These are phyloP conservation scores for Fusarium brachygibbosum DNA, from an alignment of 2,329 filamentous ascomycete genomes.

Conservation along the genomic window DNA sequence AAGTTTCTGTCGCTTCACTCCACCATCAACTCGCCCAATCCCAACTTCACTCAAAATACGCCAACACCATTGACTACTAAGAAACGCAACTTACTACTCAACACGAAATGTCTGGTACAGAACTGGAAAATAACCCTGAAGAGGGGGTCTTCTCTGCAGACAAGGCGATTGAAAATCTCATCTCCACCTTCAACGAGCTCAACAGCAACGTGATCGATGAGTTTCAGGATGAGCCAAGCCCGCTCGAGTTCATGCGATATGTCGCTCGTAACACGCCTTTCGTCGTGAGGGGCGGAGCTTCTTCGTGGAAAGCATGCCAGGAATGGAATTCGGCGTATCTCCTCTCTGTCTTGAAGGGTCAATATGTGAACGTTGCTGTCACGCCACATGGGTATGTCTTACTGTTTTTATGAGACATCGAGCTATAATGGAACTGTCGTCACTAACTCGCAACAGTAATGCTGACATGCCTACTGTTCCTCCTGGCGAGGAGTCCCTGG, in stretches of 20 bases:
- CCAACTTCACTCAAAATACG: constrained; percentile 1
- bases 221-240: constrained; percentile 74
- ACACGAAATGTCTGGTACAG: not conserved
- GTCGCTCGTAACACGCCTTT: constrained; percentile 82
- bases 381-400: constrained; percentile 77
- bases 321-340: constrained; percentile 75
- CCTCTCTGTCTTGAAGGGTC: constrained; percentile 64
- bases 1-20: constrained; percentile 6
- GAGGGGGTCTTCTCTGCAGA: constrained; percentile 9
- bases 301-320: constrained; percentile 71
- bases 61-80: not conserved
- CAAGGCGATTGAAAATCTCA: constrained; percentile 61
- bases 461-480: constrained; percentile 55
- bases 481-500: constrained; percentile 46
- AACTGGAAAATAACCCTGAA: not conserved
- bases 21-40: not conserved
- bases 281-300: constrained; percentile 74
- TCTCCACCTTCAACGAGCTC: constrained; percentile 79
- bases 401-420: not conserved
- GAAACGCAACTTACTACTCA: not conserved
- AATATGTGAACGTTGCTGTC: constrained; percentile 79
- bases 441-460: constrained; percentile 49
- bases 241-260: constrained; percentile 84
- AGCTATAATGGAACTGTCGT: not conserved
- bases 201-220: constrained; percentile 73